Conservation (phyloP, 2,329 filamentous ascomycete genomes). For the Calonectria crousiana region DNA sequence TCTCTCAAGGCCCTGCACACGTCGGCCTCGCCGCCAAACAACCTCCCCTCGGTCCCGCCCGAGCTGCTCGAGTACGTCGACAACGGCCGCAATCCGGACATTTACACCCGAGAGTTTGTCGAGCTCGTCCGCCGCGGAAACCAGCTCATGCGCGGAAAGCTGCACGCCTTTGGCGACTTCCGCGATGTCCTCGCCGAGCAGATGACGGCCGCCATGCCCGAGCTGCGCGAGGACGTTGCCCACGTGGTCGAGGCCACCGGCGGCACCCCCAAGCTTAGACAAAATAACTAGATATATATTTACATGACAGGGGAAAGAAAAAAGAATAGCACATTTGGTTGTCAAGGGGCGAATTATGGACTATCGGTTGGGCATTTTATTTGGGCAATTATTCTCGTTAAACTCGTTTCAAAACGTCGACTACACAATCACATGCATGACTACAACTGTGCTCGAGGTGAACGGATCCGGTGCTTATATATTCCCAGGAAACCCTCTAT, state of each 20-base stretch:
- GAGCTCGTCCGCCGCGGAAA: slow-evolving; percentile 75
- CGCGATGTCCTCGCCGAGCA: slow-evolving; percentile 72
- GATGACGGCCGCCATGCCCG: slow-evolving; percentile 69
- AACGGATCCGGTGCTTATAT: slow-evolving; percentile 10
- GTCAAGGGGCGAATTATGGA: neutral
- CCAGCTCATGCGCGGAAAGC: slow-evolving; percentile 76
- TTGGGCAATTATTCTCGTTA: neutral
- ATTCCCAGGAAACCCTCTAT: slow-evolving; percentile 33
- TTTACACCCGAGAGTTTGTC: slow-evolving; percentile 80
- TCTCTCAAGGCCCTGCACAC: slow-evolving; percentile 55
- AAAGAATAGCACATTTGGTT: neutral
- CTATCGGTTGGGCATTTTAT: neutral
- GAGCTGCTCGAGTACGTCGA: slow-evolving; percentile 78
- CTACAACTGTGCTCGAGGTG: neutral
- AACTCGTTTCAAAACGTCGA: neutral
- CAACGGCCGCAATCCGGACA: slow-evolving; percentile 78
- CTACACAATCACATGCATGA: neutral
- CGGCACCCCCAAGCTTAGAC: slow-evolving; percentile 34
- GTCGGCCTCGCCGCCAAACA: slow-evolving; percentile 54
- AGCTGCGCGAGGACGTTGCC: slow-evolving; percentile 66
- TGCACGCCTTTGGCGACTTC: slow-evolving; percentile 70
- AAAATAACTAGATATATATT: neutral
- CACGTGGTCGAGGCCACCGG: slow-evolving; percentile 63
- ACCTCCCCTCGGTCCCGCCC: slow-evolving; percentile 67
- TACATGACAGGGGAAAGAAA: no score